Evolutionary conservation across 1,139 yeast species (phyloP).

Genomic region (Protomyces inundatus): DNA sequence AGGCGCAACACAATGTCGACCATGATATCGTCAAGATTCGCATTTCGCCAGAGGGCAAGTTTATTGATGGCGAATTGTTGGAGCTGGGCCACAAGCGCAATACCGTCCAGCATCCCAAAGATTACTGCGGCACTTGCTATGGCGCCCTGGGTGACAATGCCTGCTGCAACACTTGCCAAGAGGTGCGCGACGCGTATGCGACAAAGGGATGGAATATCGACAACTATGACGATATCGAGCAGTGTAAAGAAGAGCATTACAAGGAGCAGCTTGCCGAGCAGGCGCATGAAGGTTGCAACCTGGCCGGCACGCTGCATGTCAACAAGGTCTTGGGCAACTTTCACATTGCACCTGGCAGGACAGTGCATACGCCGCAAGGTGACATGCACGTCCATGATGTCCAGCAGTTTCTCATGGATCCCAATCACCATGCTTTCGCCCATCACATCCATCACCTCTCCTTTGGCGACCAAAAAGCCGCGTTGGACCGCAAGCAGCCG

Average conservation of each 20-base stretch:
- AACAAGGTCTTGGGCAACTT: constrained; percentile 84
- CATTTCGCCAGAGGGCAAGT: constrained; percentile 48
- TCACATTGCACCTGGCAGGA: constrained; percentile 92
- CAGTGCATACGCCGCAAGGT: constrained; percentile 45
- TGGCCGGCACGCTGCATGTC: constrained; percentile 71
- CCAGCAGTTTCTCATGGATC: constrained; percentile 57
- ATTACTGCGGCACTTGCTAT: constrained; percentile 83
- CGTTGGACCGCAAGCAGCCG: constrained; percentile 52
- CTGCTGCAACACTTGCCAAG: constrained; percentile 83
- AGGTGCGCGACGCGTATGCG: constrained; percentile 75
- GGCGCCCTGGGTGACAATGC: constrained; percentile 53
- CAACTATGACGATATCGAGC: constrained; percentile 80
- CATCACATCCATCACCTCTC: constrained; percentile 75
- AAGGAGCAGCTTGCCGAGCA: constrained; percentile 55
- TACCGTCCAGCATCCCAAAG: constrained; percentile 35
- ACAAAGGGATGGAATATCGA: constrained; percentile 77
- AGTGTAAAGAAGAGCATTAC: constrained; percentile 86
- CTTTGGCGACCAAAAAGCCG: constrained; percentile 63
- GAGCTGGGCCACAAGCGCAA: constrained; percentile 33
- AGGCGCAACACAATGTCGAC: constrained; percentile 65
- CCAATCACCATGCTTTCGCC: constrained; percentile 54
- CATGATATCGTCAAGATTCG: constrained; percentile 70
- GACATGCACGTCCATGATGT: constrained; percentile 69
- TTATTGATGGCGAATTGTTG: constrained; percentile 37
- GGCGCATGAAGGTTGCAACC: constrained; percentile 78